Base-by-base conservation (phyloP, 176 grass and related monocot genomes). In the Secale cereale region DNA sequence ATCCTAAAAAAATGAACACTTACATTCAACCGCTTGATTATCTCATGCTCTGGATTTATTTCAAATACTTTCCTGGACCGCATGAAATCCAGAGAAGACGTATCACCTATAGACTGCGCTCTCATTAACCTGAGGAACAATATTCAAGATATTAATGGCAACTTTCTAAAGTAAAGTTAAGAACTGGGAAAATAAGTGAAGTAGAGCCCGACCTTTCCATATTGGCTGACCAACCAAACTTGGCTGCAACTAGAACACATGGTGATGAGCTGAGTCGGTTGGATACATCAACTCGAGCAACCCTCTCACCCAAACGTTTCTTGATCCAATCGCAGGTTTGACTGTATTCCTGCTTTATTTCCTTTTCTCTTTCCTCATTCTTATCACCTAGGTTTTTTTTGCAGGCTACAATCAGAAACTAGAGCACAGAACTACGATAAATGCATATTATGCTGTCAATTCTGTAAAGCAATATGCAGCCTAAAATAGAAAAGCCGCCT, bases 181-280 rank as follows among this genome's bases (percentile, higher is more conserved):
- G 25, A 28, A 75, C 4, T 30, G 25, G 23, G 11, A 8, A 62
- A 66, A 81, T 63, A 27, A 70, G 2, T n/a, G 59, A 15, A 85
- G 27, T 27, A 81, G 65, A 74, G 74, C 19, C 72, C 8, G 62
- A 96, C 97, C 93, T 94, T 74, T 99, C 93, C 97, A 99, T 99
- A 74, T 99, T 99, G 70, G 97, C 97, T 70, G 97, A 99, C 97
- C 97, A 99, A 52, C 97, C 97, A 92, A 99, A 99, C 71, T 94
- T 99, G 19, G 93, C 97, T 30, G 93, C 92, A 83, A 94, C 97
- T 8, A 99, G 88, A 70, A 99, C 91, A 85, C 97, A 99, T 16
- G 97, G 97, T 7, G 97, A 99, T 50, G 90, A 90, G 65, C 97
- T 94, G 56, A 99, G 97, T 13, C 97, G 93, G 33, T 92, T 81